phyloP scores from a whole-genome alignment of 208 protist species.

The Porcisia hertigi region DNA sequence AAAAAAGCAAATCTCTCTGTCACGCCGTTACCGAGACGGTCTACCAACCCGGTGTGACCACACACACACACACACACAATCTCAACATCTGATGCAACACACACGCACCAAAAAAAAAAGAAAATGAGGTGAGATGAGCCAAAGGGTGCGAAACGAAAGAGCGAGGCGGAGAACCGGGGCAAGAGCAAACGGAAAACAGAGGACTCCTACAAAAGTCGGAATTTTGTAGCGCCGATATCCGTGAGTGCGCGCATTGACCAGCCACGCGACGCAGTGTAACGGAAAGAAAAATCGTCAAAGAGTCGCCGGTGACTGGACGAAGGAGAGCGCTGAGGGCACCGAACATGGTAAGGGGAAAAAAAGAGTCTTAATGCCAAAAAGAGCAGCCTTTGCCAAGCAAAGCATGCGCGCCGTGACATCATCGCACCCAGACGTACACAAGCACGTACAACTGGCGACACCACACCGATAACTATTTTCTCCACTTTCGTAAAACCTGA shows the following conservation, averaged over 20 bases:
- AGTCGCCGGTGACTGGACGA: not conserved
- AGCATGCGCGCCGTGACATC: not conserved
- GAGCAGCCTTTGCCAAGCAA: not conserved
- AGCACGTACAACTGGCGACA: not conserved
- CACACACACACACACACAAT: not conserved
- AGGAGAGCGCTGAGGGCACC: too few relatives aligned
- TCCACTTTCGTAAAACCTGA: not conserved
- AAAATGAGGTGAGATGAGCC: not conserved
- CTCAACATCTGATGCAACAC: conserved; percentile 10
- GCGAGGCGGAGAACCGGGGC: not conserved
- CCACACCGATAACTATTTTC: not conserved
- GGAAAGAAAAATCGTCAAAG: not conserved
- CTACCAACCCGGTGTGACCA: not conserved
- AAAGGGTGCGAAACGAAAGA: not conserved
- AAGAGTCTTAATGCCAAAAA: too few relatives aligned
- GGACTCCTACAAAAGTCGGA: not conserved
- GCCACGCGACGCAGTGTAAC: not conserved
- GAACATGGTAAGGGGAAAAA: not conserved
- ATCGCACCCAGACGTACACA: not conserved
- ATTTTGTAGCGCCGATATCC: not conserved
- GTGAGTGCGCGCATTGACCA: not conserved
- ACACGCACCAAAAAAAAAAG: not conserved
- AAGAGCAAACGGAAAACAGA: not conserved
- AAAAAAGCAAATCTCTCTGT: not conserved
- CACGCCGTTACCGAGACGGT: not conserved